phyloP scores from a whole-genome alignment of 345 rosid species.

The Pistacia vera region DNA sequence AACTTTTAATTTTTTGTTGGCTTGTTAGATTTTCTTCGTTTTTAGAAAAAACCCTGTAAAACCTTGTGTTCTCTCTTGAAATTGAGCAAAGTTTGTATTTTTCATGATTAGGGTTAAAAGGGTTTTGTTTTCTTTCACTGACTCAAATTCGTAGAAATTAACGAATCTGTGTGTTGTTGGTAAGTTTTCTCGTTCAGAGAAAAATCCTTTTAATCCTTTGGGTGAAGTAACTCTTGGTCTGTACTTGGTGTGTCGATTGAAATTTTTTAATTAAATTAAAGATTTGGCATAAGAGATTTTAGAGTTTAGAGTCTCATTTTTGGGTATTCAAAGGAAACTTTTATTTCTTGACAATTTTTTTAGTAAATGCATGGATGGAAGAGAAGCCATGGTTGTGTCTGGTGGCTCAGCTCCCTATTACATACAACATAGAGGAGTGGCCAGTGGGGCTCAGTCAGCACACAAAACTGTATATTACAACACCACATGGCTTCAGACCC shows the following conservation, averaged over 20 bases:
- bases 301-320: slow-evolving; percentile 5
- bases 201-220: slow-evolving; percentile 5
- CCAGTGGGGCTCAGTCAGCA: slow-evolving; percentile 52
- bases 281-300: slow-evolving; percentile 13
- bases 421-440: slow-evolving; percentile 72
- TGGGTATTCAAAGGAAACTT: not conserved
- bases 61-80: slow-evolving; percentile 18
- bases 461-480: slow-evolving; percentile 52
- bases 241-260: slow-evolving; percentile 3
- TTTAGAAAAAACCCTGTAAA: slow-evolving; percentile 22
- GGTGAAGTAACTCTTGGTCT: slow-evolving; percentile 17
- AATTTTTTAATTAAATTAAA: slow-evolving; percentile 10
- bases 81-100: slow-evolving; percentile 22
- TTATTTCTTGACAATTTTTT: slow-evolving; percentile 9
- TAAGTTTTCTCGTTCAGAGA: slow-evolving; percentile 14
- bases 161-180: slow-evolving; percentile 9
- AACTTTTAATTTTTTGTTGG: slow-evolving; percentile 8
- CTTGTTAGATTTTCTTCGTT: slow-evolving; percentile 25
- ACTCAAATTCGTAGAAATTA: not conserved
- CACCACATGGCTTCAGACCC: slow-evolving; percentile 62
- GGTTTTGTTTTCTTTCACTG: slow-evolving; percentile 9
- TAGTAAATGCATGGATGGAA: slow-evolving; percentile 97
- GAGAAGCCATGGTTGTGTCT: slow-evolving; percentile 90
- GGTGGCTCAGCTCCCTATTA: slow-evolving; percentile 78
- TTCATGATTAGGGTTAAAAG: slow-evolving; percentile 17